These are phyloP conservation scores for Cyclotella sp. DNA, from an alignment of 108 stramenopile genomes.

Conservation along the genomic window DNA sequence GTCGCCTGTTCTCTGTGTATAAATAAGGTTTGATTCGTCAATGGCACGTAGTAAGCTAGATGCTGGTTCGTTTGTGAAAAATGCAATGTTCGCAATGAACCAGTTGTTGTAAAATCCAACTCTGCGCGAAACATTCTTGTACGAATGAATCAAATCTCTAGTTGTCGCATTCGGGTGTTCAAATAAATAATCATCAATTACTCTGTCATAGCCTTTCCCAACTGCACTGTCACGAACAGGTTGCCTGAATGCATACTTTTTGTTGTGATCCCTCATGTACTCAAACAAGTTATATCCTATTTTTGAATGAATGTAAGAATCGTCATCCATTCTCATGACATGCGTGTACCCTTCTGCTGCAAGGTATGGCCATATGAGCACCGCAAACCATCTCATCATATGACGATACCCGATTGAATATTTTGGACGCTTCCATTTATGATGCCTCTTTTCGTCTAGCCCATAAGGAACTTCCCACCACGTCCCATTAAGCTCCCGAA, in stretches of 20 bases:
- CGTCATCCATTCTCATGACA: slow-evolving; percentile 86
- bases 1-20: slow-evolving; percentile 73
- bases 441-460: slow-evolving; percentile 8
- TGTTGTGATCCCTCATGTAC: slow-evolving; percentile 58
- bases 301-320: slow-evolving; percentile 72
- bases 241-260: slow-evolving; percentile 74
- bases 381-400: slow-evolving; percentile 85
- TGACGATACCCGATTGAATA: slow-evolving; percentile 57
- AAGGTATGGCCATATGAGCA: slow-evolving; percentile 73
- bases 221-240: slow-evolving; percentile 69
- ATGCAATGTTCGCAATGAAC: slow-evolving; percentile 68
- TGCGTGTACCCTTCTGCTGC: slow-evolving; percentile 59
- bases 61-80: slow-evolving; percentile 58
- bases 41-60: slow-evolving; percentile 61
- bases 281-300: slow-evolving; percentile 79
- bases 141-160: slow-evolving; percentile 9
- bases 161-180: slow-evolving; percentile 16
- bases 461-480: slow-evolving; percentile 28
- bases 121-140: slow-evolving; percentile 31
- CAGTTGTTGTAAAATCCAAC: slow-evolving; percentile 85
- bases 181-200: slow-evolving; percentile 21
- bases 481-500: slow-evolving; percentile 7
- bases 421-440: slow-evolving; percentile 22
- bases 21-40: slow-evolving; percentile 73
- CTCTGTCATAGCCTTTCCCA: slow-evolving; percentile 39